Evolutionary conservation across 805 yeast species (phyloP).

Genomic region (Saturnispora mendoncae): DNA sequence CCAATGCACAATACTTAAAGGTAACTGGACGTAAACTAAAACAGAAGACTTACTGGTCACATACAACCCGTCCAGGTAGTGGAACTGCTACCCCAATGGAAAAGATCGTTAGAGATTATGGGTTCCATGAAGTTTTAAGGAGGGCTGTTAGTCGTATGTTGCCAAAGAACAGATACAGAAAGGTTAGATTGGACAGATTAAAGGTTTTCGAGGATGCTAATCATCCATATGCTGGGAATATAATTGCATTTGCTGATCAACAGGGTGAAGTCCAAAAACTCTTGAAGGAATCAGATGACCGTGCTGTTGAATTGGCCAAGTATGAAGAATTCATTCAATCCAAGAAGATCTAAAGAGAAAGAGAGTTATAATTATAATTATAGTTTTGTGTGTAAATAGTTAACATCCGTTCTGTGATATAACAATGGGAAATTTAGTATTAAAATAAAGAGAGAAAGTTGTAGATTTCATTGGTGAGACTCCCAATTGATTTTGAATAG

Average conservation of each 20-base stretch:
- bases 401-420: not conserved
- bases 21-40: slow-evolving; percentile 80
- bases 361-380: no score
- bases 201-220: slow-evolving; percentile 83
- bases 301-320: slow-evolving; percentile 21
- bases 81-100: slow-evolving; percentile 78
- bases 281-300: slow-evolving; percentile 30
- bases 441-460: no score
- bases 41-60: slow-evolving; percentile 81
- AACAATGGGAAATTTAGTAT: no score
- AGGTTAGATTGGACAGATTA: slow-evolving; percentile 69
- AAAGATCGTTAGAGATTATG: slow-evolving; percentile 63
- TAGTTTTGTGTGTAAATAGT: not conserved
- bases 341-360: no score
- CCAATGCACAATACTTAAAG: slow-evolving; percentile 76
- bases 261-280: slow-evolving; percentile 42
- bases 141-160: slow-evolving; percentile 95
- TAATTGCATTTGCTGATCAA: slow-evolving; percentile 81
- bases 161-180: slow-evolving; percentile 82
- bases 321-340: slow-evolving; percentile 22
- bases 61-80: slow-evolving; percentile 84
- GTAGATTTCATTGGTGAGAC: no score
- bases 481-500: no score
- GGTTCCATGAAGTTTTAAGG: slow-evolving; percentile 75
- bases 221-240: slow-evolving; percentile 76